Evolutionary conservation across 2,329 filamentous ascomycete species (phyloP), one percentile per base, ranked within the genome.

Genomic region (Fusarium hostae): DNA sequence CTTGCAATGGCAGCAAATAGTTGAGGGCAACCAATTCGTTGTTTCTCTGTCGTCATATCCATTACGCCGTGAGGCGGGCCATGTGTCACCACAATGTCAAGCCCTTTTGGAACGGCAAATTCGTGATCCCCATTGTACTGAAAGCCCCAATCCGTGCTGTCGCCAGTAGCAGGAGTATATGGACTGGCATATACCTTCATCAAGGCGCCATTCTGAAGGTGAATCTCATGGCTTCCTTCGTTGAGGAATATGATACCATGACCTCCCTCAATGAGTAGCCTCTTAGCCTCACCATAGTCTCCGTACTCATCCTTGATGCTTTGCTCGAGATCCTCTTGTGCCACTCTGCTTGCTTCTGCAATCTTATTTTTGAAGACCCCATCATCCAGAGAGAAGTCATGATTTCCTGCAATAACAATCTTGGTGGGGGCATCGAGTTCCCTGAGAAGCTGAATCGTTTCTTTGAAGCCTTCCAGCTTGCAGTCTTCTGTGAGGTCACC

Each of bases 401-500:
- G 85, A 56, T 87, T 88, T 2, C 86, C 86, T 4, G 86, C 80
- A 45, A 88, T 87, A 10, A 83, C 77, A 2, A 88, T 72, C 59
- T 87, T 88, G 6, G 86, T 75, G 0, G 83, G 81, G 0, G 85
- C 84, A 2, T 83, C 63, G 20, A 87, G 75, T 0, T 54, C 55
- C 12, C 79, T 70, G 0, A 88, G 77, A 0, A 84, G 72, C 3
- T 77, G 60, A 8, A 87, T 73, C 0, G 83, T 77, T 5, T 72
- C 66, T 26, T 67, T 73, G 45, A 82, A 84, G 47, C 86, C 83
- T 1, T 77, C 54, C 0, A 86, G 52, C 30, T 80, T 84, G 1
- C 85, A 86, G 26, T 80, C 75, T 1, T 82, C 70, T 1, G 85
- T 87, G 6, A 88, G 78, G 47, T 88, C 85, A 13, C 86, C 85